Percentiles rank a stretch among this genome's conserved stretches.
Conservation (phyloP, 2,329 filamentous ascomycete genomes). For the Periconia sp. region DNA sequence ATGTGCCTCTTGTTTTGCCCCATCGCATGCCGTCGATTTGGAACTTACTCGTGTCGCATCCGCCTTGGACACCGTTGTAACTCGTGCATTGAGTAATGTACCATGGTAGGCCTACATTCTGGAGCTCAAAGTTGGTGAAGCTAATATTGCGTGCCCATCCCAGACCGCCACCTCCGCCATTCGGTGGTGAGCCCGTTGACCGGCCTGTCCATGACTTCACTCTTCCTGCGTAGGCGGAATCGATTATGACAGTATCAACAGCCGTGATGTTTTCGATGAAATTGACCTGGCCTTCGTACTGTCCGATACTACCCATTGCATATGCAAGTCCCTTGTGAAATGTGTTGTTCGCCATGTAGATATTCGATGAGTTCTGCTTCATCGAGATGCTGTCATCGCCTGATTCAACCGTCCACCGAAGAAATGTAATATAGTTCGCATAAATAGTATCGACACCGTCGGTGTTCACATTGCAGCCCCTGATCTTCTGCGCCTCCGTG, state of each 20-base stretch:
- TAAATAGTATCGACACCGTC: slow-evolving; percentile 61
- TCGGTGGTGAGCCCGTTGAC: slow-evolving; percentile 57
- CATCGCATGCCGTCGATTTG: slow-evolving; percentile 40
- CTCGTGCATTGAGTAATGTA: slow-evolving; percentile 47
- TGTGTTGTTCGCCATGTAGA: slow-evolving; percentile 56
- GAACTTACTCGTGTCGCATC: slow-evolving; percentile 47
- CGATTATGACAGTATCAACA: slow-evolving; percentile 52
- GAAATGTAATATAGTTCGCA: slow-evolving; percentile 55
- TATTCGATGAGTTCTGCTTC: slow-evolving; percentile 63
- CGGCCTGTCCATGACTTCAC: slow-evolving; percentile 64
- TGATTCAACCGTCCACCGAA: slow-evolving; percentile 15
- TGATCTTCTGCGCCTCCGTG: no score
- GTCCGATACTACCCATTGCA: slow-evolving; percentile 64
- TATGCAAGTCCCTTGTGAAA: slow-evolving; percentile 60
- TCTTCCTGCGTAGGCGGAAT: slow-evolving; percentile 55
- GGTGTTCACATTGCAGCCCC: slow-evolving; percentile 35
- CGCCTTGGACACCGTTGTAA: slow-evolving; percentile 36
- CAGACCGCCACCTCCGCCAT: slow-evolving; percentile 62
- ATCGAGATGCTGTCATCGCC: slow-evolving; percentile 52
- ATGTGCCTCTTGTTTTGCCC: slow-evolving; percentile 30
- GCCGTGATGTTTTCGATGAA: slow-evolving; percentile 57
- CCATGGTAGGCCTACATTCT: slow-evolving; percentile 31
- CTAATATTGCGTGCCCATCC: slow-evolving; percentile 49
- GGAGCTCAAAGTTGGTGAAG: slow-evolving; percentile 38
- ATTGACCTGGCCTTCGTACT: slow-evolving; percentile 56